Base-by-base conservation (phyloP, 1,139 yeast species). In the Kodamaea plutei region DNA sequence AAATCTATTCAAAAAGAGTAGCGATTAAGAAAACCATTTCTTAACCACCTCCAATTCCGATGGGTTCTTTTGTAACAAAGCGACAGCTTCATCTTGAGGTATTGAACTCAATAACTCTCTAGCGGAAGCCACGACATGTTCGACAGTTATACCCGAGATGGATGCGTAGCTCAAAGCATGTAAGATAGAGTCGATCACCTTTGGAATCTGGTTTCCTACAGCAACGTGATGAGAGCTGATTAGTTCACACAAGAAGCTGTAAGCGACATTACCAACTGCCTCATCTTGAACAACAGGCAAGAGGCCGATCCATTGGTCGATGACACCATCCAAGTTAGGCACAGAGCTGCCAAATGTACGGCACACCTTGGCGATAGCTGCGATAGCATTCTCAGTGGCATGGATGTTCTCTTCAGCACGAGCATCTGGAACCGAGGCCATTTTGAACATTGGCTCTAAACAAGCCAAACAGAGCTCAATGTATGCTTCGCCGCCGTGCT, bases 201-300 rank as follows among this genome's bases (percentile, higher is more conserved):
- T 71, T n/a, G 82, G 78, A 9, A 78, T 56, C 38, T 79, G 78
- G 12, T 65, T 52, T 17, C 63, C 56, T 25, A 87, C 74, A 4
- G 79, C 65, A 4, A 82, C 75, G 44, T 87, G 93, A 35, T 75
- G 72, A 40, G 70, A 73, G 31, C 81, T 81, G 29, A 89, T 80
- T 47, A 91, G 66, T 41, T 82, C 84, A 17, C 80, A 64, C 48
- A 91, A 68, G 54, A 87, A 89, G 43, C 73, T 66, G 59, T 87
- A 91, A 15, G 88, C 80, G 56, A 70, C 85, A n/a, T 88, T 79
- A 2, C 97, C 96, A 6, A 94, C 95, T 45, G 84, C 93, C 26
- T 79, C 84, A 56, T 91, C 96, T 45, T 79, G 82, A 12, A 79
- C 61, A 28, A 89, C 73, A 17, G 98, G 98, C 46, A 91, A 72